phyloP scores from a whole-genome alignment of 2,329 filamentous ascomycete genomes.

The Cryphonectria radicalis region DNA sequence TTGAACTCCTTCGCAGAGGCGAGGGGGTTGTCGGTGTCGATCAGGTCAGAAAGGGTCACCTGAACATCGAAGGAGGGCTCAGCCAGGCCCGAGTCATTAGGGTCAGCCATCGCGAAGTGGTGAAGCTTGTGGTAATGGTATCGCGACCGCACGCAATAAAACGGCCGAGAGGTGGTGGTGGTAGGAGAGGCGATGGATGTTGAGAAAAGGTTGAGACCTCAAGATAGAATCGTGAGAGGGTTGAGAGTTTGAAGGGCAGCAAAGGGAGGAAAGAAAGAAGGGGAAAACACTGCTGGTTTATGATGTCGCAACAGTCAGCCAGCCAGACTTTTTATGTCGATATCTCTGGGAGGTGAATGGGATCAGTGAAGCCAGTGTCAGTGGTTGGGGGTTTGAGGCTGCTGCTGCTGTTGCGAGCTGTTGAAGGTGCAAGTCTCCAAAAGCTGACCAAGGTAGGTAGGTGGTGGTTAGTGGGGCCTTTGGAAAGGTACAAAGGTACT shows the following conservation, averaged over 20 bases:
- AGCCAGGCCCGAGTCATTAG: constrained; percentile 56
- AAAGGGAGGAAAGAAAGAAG: background rate
- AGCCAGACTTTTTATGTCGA: background rate
- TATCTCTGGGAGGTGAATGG: background rate
- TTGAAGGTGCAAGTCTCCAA: background rate
- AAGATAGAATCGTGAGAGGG: too few species aligned
- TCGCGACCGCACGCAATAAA: constrained; percentile 11
- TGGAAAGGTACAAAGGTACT: background rate
- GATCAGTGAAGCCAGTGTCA: background rate
- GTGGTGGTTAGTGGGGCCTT: background rate
- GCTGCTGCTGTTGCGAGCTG: background rate
- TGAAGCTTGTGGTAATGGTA: constrained; percentile 6
- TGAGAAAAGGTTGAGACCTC: background rate
- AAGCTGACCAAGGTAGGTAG: background rate
- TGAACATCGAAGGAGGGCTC: constrained; percentile 88
- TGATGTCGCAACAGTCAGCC: background rate
- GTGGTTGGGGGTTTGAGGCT: constrained; percentile 7
- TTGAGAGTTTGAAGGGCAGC: background rate
- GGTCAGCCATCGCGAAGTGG: constrained; percentile 30
- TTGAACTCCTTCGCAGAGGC: constrained; percentile 84
- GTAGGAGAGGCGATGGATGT: background rate
- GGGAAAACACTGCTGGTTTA: background rate
- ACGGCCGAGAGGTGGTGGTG: constrained; percentile 27
- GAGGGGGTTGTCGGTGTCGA: constrained; percentile 86
- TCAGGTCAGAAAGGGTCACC: constrained; percentile 88